phyloP scores from a whole-genome alignment of 139 green algal genomes.

The Axilococcus clingmanii region DNA sequence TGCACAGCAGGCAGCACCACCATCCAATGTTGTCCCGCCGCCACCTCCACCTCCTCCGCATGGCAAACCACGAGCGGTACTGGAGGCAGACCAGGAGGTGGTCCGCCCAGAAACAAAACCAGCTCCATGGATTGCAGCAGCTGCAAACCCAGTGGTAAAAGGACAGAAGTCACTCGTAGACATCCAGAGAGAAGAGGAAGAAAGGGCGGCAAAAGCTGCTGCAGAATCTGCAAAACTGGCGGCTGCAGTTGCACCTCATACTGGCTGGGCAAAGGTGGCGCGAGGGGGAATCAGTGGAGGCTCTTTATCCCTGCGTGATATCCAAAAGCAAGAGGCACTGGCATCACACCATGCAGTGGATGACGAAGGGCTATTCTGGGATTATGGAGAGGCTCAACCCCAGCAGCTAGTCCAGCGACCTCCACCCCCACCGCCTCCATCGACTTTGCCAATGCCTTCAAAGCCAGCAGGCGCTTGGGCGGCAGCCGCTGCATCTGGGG shows the following conservation, averaged over 20 bases:
- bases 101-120: conserved; percentile 21
- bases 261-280: conserved; percentile 37
- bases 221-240: conserved; percentile 7
- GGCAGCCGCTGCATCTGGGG: not conserved
- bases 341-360: conserved; percentile 3
- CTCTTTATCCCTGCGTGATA: conserved; percentile 27
- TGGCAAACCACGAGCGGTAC: not conserved
- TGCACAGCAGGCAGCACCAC: not conserved
- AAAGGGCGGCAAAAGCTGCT: conserved; percentile 13
- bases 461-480: not conserved
- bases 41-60: not conserved
- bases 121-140: conserved; percentile 50
- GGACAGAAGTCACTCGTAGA: conserved; percentile 52
- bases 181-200: conserved; percentile 70
- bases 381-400: conserved; percentile 31
- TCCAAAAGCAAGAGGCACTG: conserved; percentile 36
- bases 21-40: not conserved
- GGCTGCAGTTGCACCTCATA: not conserved
- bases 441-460: not conserved
- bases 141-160: conserved; percentile 18
- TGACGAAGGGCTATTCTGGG: conserved; percentile 52
- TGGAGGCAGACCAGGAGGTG: not conserved
- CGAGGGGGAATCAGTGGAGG: conserved; percentile 1
- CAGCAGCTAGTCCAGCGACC: not conserved
- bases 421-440: not conserved